Evolutionary conservation across 208 protist species (phyloP), one percentile per base, ranked within the genome.

Genomic region (Trypanosoma brucei): DNA sequence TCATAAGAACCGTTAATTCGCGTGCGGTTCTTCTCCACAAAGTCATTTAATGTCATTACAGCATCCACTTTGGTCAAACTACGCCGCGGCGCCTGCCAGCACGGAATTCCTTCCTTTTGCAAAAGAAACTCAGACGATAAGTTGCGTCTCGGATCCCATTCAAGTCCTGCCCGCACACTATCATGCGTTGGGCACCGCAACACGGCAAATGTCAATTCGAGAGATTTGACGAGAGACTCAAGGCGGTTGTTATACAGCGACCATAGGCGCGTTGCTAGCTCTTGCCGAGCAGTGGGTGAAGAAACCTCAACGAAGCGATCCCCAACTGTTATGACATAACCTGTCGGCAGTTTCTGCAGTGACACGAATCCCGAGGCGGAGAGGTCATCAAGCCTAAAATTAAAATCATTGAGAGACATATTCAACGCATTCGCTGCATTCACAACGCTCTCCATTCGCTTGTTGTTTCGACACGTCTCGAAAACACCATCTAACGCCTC

Each of bases 1-100:
- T 95, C 90, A 66, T 86, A 90, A 2, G 58, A 73, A 33, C 72
- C 82, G 34, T 72, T 60, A 4, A 95, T 58, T 7, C 84, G 84
- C 3, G 75, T 46, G 0, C 83, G 68, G 59, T 95, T 93, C 62
- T 88, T 84, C 45, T 88, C 81, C 11, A 95, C 81, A 83, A 95
- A 95, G 51, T 88, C 79, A 62, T 93, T 93, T 7, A 74, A 80
- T 37, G 92, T 75, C 5, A 62, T 66, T 1, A 95, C 86, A 2
- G 86, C 90, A 22, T 85, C 78, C 45, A 88, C 46, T 39, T 71
- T 71, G 3, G 78, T 74, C 22, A 87, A 59, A 13, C 35, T 38
- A 1, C 69, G 68, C 4, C 72, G 50, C 0, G 89, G 84, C 3
- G 83, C 84, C 33, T 51, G 63, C 89, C 86, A 92, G 45, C 22